Evolutionary conservation across 768 basidiomycete species (phyloP), one percentile per base, ranked within the genome.

Genomic region (Kwoniella sp.): DNA sequence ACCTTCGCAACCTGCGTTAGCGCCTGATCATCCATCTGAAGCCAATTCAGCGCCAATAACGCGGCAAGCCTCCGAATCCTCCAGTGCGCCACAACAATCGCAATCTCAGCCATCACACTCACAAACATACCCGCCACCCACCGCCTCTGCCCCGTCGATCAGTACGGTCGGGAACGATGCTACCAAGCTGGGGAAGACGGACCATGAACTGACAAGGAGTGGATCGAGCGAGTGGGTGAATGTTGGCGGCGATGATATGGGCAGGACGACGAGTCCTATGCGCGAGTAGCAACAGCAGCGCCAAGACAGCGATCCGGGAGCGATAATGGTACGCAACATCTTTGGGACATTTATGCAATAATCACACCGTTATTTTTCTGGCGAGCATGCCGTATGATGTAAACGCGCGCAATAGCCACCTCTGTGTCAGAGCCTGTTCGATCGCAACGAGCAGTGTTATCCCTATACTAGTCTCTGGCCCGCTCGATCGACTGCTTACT

Each of bases 211-310:
- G 15, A 58, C 19, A 19, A 58, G 19, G 17, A 57, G 48, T 25
- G 62, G 62, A 24, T 33, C 57, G 29, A 57, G 44, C 22, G 62
- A 64, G 33, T 64, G 62, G 62, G 55, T 56, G 9, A 64, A 55
- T 19, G 40, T 44, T 29, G 33, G 12, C 17, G 62, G 57, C 24
- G 62, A 64, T 17, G 62, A 57, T 5, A 51, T 51, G 36, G 55
- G 47, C n/a, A 56, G 55, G 50, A 58, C 51, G 62, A 40, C 55
- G 1, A 64, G 49, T 46, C 62, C 62, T 17, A 58, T 58, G 55
- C 25, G 62, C 15, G 62, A 64, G 29, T 58, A 64, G 62, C 17
- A 6, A n/a, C n/a, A n/a, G n/a, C n/a, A n/a, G n/a, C n/a, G n/a
- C n/a, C n/a, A n/a, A n/a, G n/a, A n/a, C n/a, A n/a, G n/a, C n/a